Evolutionary conservation across 2,329 filamentous ascomycete species (phyloP), one percentile per base, ranked within the genome.

Genomic region (Hypomyces rosellus): DNA sequence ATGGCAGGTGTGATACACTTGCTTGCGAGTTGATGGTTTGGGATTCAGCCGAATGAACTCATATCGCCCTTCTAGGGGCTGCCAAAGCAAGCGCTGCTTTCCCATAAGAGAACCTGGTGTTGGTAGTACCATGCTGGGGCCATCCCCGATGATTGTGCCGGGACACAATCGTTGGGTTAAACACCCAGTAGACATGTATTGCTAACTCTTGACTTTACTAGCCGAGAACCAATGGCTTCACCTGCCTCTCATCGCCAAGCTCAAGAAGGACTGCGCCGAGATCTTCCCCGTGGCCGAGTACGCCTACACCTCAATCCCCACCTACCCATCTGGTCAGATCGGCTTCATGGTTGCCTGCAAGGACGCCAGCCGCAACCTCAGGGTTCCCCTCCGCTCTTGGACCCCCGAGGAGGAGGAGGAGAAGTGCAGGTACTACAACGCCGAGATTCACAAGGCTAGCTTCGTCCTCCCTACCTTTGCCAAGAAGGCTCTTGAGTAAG

Each of bases 281-380:
- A 88, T 99, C 72, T 99, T 99, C 85, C 91, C 93, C 58, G 88
- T 89, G 56, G 93, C 88, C 70, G 93, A 99, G 77, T 99, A 97
- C 76, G 93, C 88, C 63, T 99, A 96, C 82, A 97, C 92, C 66
- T 97, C 92, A 64, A 99, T 99, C 72, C 93, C 93, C 53, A 99
- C 93, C 68, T 99, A 99, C 80, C 93, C 93, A 59, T 95, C 89
- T 51, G 93, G 93, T 69, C 93, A 99, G 78, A 99, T 99, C 66
- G 93, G 93, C 69, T 99, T 99, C 85, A 96, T 99, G 91, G 89
- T 99, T 68, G 97, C 93, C 85, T 88, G 81, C 85, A 97, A 99
- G 84, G 92, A 97, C 69, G 76, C 84, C 69, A 83, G 74, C 67
- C 82, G 85, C 70, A 81, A 99, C 73, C 81, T 97, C 68, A 89